Base-by-base conservation (phyloP, 495 filamentous ascomycete species). In the Hyaloscypha variabilis region DNA sequence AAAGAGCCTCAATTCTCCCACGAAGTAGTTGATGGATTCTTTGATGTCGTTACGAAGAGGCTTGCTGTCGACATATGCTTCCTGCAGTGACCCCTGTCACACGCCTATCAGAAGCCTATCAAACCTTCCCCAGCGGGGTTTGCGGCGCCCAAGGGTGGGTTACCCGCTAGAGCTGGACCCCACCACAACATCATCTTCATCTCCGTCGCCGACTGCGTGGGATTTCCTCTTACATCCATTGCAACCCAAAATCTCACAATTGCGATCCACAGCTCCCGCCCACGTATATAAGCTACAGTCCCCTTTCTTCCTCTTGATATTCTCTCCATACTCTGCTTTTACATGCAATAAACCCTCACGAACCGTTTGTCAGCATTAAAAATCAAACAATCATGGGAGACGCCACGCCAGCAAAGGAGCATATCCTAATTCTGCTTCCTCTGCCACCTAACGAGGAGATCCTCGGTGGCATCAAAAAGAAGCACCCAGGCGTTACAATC, bases 401-500 rank as follows among this genome's bases (percentile, higher is more conserved):
- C 24, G 68, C 69, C 2, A 19, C 66, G 34, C 28, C n/a, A 0
- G 10, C 58, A 14, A 25, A 62, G 57, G 70, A 73, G 61, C 60
- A 67, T 50, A 61, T 71, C 25, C 69, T 83, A 26, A 68, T 85
- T 65, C 56, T 85, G 23, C 71, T 84, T 3, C 81, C 84, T 6
- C 78, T 76, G 56, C 71, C 74, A 1, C 66, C 78, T 19, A 78
- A 83, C 8, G 68, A 62, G 0, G 65, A 68, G 21, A 75, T 82
- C 58, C 50, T 83, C 34, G 74, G 81, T 19, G 56, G 67, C 2
- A 76, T 90, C 46, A 71, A 74, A 42, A 70, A 73, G 49, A 77
- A 82, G 31, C 86, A 83, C 66, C 81, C 87, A 4, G 75, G 83
- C 52, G 73, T 85, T 28, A 71, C 87, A 42, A 70, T 88, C 21